These are phyloP conservation scores for Leishmania tarentolae DNA, from an alignment of 208 protist species.

Conservation along the genomic window DNA sequence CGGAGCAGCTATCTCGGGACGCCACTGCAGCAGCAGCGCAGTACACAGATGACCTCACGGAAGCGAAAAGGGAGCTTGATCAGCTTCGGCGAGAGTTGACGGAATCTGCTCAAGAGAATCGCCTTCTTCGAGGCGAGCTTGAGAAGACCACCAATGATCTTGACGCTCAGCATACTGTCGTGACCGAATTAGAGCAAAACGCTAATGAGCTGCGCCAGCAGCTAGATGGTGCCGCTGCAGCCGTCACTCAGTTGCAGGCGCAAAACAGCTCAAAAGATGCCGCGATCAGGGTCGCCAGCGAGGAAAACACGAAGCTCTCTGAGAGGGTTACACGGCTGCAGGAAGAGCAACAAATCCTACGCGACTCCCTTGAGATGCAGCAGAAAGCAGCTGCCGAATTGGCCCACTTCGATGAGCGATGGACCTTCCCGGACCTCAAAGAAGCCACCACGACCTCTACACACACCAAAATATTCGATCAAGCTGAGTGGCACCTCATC, in stretches of 20 bases:
- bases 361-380: background rate
- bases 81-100: background rate
- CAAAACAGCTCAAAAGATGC: background rate
- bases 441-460: conserved; percentile 2
- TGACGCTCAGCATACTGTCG: background rate
- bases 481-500: conserved; percentile 31
- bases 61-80: background rate
- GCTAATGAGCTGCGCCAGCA: background rate
- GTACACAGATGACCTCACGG: background rate
- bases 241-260: background rate
- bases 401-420: conserved; percentile 23
- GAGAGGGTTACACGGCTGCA: background rate
- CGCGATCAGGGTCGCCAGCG: background rate
- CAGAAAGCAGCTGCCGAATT: background rate
- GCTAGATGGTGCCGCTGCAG: background rate
- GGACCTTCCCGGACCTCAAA: background rate
- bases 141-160: background rate
- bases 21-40: conserved; percentile 1
- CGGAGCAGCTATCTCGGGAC: conserved; percentile 9
- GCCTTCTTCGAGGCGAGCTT: background rate
- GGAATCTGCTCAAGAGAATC: background rate
- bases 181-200: background rate
- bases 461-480: conserved; percentile 34
- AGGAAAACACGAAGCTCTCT: background rate
- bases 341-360: conserved; percentile 25